Conservation (phyloP, 2,329 filamentous ascomycete genomes). For the Penicillium sp. region DNA sequence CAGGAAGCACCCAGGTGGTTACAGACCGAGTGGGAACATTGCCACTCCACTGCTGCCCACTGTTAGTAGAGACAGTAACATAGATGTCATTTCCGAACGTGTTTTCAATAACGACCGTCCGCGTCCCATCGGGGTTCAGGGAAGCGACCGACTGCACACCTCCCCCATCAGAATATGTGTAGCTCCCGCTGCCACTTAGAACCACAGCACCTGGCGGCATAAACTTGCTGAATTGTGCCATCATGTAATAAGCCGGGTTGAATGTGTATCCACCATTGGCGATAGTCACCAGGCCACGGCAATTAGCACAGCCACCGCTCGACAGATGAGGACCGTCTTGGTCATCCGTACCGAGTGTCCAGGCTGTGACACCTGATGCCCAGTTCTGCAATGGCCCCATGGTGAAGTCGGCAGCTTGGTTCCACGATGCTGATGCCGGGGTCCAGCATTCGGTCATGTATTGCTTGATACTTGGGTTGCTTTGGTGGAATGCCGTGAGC, state of each 20-base stretch:
- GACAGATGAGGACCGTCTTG: conserved; percentile 30
- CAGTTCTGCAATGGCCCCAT: conserved; percentile 35
- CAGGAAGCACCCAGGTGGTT: conserved; percentile 32
- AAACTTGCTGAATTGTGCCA: conserved; percentile 55
- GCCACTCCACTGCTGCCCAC: conserved; percentile 30
- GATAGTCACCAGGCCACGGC: conserved; percentile 29
- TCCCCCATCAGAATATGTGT: conserved; percentile 41
- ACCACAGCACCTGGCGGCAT: conserved; percentile 50
- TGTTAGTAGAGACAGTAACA: conserved; percentile 30
- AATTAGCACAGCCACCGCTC: conserved; percentile 29
- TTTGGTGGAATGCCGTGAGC: conserved; percentile 36
- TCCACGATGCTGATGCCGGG: conserved; percentile 25
- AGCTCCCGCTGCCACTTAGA: conserved; percentile 47
- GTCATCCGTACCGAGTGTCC: conserved; percentile 32
- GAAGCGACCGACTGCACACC: conserved; percentile 50
- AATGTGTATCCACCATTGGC: conserved; percentile 46
- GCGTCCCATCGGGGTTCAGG: conserved; percentile 49
- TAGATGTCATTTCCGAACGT: conserved; percentile 50
- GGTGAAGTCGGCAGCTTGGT: conserved; percentile 30
- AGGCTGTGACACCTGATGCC: conserved; percentile 31
- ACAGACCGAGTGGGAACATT: conserved; percentile 30
- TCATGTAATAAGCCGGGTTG: conserved; percentile 56
- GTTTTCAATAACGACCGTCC: conserved; percentile 52
- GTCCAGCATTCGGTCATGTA: conserved; percentile 47
- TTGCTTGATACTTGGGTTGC: conserved; percentile 35